Conservation (phyloP, 2,329 filamentous ascomycete species). For the Tolypocladium pustulatum region DNA sequence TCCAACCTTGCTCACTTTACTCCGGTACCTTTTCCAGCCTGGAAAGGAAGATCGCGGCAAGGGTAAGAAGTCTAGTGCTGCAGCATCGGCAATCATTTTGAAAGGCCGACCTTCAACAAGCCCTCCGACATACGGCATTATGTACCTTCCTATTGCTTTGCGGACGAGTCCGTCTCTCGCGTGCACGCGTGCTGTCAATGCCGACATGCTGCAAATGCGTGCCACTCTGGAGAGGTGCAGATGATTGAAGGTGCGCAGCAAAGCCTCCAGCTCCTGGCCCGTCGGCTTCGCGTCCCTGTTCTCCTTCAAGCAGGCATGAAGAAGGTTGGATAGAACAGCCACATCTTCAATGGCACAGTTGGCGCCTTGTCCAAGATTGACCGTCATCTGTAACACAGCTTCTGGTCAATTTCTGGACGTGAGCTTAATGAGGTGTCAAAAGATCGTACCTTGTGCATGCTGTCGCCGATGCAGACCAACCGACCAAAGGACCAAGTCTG, state of each 20-base stretch:
- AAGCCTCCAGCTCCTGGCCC: not conserved
- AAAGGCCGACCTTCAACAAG: not conserved
- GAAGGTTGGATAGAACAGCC: not conserved
- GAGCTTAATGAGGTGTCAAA: not conserved
- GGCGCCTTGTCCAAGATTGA: constrained; percentile 1
- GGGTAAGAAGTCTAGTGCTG: not conserved
- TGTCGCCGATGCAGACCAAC: constrained; percentile 2
- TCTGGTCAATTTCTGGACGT: not conserved
- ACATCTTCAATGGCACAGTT: constrained; percentile 3
- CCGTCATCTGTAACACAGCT: not conserved
- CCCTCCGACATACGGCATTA: not conserved
- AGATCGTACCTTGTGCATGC: constrained; percentile 1
- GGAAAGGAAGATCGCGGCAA: not conserved
- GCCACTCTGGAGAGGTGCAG: not conserved
- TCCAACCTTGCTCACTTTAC: not conserved
- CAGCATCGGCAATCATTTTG: not conserved
- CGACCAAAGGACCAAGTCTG: not conserved
- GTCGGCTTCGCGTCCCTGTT: not conserved
- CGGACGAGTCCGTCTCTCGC: not conserved
- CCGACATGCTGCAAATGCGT: not conserved
- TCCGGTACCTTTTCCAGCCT: not conserved
- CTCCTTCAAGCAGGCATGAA: not conserved
- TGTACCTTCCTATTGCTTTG: not conserved
- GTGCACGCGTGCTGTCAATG: not conserved
- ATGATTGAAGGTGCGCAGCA: not conserved